Evolutionary conservation across 2,329 filamentous ascomycete species (phyloP).

Genomic region (Colletotrichum acutatum): DNA sequence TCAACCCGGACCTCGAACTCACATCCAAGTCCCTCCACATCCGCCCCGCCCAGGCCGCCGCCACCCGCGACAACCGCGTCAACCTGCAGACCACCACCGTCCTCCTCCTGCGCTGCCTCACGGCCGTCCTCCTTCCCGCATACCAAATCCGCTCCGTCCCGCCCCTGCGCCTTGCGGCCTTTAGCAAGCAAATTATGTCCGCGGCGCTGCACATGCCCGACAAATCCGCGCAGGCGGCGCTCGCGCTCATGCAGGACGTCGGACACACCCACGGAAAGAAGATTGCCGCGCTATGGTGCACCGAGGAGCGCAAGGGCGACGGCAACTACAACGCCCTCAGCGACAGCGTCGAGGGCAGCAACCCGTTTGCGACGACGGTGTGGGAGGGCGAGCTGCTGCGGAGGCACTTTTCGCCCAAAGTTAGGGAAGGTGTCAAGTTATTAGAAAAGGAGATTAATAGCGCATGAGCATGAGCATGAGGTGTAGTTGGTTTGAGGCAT

Average conservation of each 20-base stretch:
- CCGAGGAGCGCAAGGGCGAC: constrained; percentile 92
- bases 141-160: constrained; percentile 80
- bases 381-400: constrained; percentile 94
- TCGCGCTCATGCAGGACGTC: constrained; percentile 82
- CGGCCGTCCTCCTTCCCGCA: constrained; percentile 81
- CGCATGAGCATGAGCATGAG: constrained; percentile 9
- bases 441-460: constrained; percentile 72
- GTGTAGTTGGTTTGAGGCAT: no score
- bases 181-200: constrained; percentile 90
- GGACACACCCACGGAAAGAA: constrained; percentile 85
- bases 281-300: constrained; percentile 89
- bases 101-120: constrained; percentile 87
- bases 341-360: constrained; percentile 82
- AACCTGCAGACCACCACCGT: constrained; percentile 97
- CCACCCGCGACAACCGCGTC: constrained; percentile 62
- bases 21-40: constrained; percentile 77
- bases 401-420: constrained; percentile 86
- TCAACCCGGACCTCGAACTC: constrained; percentile 88
- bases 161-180: constrained; percentile 87
- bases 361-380: constrained; percentile 88
- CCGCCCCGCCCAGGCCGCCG: constrained; percentile 54
- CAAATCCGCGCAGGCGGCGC: constrained; percentile 83
- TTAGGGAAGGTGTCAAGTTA: constrained; percentile 78
- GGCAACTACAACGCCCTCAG: constrained; percentile 83
- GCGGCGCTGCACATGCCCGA: constrained; percentile 87